These are phyloP conservation scores for Phragmites australis DNA, from an alignment of 176 grass and related monocot species.

Conservation along the genomic window DNA sequence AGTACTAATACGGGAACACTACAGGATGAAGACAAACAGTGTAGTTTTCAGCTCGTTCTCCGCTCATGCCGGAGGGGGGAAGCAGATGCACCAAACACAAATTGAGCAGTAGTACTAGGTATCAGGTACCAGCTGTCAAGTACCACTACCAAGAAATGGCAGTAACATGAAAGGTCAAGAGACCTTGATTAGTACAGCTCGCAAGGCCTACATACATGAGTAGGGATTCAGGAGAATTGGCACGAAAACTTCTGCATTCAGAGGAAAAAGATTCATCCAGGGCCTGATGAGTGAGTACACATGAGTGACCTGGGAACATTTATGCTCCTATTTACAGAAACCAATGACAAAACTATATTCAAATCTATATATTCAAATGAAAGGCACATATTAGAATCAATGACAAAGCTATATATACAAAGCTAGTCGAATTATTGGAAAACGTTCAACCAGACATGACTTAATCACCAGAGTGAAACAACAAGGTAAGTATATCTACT, in stretches of 20 bases:
- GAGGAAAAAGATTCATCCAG: slow-evolving; percentile 64
- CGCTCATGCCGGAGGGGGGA: not conserved
- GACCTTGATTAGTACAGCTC: not conserved
- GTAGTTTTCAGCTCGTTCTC: not conserved
- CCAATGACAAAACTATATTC: no score
- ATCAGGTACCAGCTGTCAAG: slow-evolving; percentile 24
- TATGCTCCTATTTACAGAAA: slow-evolving; percentile 58
- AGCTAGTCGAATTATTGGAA: no score
- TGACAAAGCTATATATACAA: no score
- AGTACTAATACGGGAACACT: not conserved
- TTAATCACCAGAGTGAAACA: no score
- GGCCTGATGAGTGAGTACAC: not conserved
- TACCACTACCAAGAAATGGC: slow-evolving; percentile 20
- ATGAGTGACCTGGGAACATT: slow-evolving; percentile 39
- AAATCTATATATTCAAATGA: no score
- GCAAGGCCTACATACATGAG: slow-evolving; percentile 1
- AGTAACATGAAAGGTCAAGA: slow-evolving; percentile 2
- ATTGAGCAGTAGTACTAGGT: slow-evolving; percentile 31
- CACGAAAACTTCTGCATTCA: slow-evolving; percentile 55
- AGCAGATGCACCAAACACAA: not conserved
- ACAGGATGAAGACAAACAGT: not conserved
- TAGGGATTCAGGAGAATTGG: not conserved
- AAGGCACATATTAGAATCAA: no score
- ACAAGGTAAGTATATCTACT: no score
- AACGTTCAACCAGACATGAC: no score